Percentiles rank a stretch among this genome's conserved stretches.
Evolutionary conservation across 1,284 basidiomycete genomes (phyloP).

Genomic region (Puccinia coronata): DNA sequence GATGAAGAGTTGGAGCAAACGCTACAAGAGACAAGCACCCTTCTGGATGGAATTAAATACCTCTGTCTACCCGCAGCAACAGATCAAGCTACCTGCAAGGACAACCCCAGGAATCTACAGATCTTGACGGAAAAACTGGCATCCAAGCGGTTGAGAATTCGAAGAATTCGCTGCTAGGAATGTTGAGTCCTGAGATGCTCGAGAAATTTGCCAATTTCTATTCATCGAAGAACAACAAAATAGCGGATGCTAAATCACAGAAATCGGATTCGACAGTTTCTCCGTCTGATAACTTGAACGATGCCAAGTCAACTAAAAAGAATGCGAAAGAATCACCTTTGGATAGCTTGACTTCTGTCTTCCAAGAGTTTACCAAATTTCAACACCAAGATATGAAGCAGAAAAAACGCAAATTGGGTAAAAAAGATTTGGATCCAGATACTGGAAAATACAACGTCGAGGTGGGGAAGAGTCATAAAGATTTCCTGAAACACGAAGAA

Average conservation of each 20-base stretch:
- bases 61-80: not conserved
- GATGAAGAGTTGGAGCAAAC: slow-evolving; percentile 39
- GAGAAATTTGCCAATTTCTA: slow-evolving; percentile 19
- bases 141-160: not conserved
- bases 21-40: slow-evolving; percentile 17
- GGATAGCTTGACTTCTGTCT: slow-evolving; percentile 23
- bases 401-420: not conserved
- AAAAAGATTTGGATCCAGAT: not conserved
- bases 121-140: not conserved
- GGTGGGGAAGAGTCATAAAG: not conserved
- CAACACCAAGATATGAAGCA: not conserved
- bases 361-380: slow-evolving; percentile 17
- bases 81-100: not conserved
- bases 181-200: slow-evolving; percentile 17
- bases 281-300: not conserved
- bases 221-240: not conserved
- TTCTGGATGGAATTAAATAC: slow-evolving; percentile 35
- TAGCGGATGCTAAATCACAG: not conserved
- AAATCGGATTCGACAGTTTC: not conserved
- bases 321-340: slow-evolving; percentile 3
- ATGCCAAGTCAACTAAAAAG: not conserved
- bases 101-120: not conserved
- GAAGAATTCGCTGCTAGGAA: slow-evolving; percentile 1
- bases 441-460: too few species aligned
- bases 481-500: not conserved